These are phyloP conservation scores for Tilletiaria anomala DNA, from an alignment of 1,284 basidiomycete species.

Conservation along the genomic window DNA sequence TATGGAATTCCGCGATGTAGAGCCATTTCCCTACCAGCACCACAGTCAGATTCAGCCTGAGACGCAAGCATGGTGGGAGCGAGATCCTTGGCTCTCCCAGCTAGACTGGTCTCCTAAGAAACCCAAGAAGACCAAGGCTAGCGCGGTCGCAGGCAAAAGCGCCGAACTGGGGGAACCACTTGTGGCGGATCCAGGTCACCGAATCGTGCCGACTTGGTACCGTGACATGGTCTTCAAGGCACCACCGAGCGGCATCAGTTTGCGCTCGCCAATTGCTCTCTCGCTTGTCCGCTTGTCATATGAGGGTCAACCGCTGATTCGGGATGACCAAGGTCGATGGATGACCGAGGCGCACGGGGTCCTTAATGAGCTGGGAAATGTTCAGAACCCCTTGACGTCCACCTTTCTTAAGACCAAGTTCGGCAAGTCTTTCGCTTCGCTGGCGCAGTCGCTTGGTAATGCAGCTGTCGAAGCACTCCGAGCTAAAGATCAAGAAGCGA, in stretches of 20 bases:
- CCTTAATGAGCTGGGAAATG: too few species aligned
- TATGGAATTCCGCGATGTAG: too few species aligned
- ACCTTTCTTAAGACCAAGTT: too few species aligned
- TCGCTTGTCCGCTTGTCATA: conserved; percentile 13
- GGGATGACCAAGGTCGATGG: too few species aligned
- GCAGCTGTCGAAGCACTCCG: too few species aligned
- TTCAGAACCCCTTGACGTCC: too few species aligned
- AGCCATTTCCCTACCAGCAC: too few species aligned
- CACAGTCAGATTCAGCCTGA: conserved; percentile 19
- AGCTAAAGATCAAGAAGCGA: too few species aligned
- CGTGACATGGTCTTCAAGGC: conserved; percentile 1
- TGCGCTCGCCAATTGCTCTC: conserved; percentile 10
- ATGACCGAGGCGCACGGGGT: too few species aligned
- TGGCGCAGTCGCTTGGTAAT: too few species aligned
- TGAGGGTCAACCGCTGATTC: too few species aligned
- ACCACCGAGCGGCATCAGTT: conserved; percentile 10
- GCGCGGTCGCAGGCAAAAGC: not conserved
- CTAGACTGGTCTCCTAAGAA: conserved; percentile 89
- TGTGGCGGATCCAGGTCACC: not conserved
- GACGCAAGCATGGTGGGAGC: conserved; percentile 23
- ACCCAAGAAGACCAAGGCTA: conserved; percentile 45
- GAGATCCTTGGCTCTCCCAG: conserved; percentile 76
- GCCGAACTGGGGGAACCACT: not conserved
- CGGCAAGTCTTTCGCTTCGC: too few species aligned
- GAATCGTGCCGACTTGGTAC: conserved; percentile 5